Base-by-base conservation (phyloP, 2,329 filamentous ascomycete species). In the Diplodia mutila region DNA sequence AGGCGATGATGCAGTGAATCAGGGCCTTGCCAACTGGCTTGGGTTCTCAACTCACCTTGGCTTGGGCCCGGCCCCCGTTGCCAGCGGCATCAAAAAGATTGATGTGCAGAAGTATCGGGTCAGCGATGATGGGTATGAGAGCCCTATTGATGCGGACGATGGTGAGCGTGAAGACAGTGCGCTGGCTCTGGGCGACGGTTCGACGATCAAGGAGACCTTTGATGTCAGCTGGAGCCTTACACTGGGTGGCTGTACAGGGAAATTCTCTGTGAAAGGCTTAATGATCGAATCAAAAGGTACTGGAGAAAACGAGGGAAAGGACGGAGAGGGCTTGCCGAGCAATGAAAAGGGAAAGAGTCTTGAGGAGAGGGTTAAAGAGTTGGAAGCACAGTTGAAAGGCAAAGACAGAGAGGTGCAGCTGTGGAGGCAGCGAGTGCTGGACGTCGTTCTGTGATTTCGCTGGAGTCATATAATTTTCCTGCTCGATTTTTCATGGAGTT, bases 151-250 rank as follows among this genome's bases (percentile, higher is more conserved):
- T 16, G 79, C 82, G 11, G 76, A 77, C 5, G 77, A 80, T 14
- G 66, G 67, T 21, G 54, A 52, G 18, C 49, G 32, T 1, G 59
- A 34, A 21, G 66, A 64, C 9, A 53, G 66, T 14, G 59, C 71
- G 14, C 42, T 71, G 7, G 32, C 69, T 11, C 65, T 32, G 18
- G 34, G 69, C 27, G 72, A 61, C n/a, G 49, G 46, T 18, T 59
- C 68, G 1, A 70, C 49, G 3, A 72, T 80, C 21, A 75, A 75
- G 34, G 78, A 81, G 61, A 76, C 79, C 0, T 84, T 80, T 64
- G 82, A 84, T 65, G 73, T 85, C 1, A 77, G 71, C 32, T 84
- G 83, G 75, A 76, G 72, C 2, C 76, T 80, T 2, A 73, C 75
- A 1, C 79, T 83, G 70, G 81, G 80, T 2, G 76, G 77, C 0